Conservation (phyloP, 2,329 filamentous ascomycete species). For the Sporothrix globosa region DNA sequence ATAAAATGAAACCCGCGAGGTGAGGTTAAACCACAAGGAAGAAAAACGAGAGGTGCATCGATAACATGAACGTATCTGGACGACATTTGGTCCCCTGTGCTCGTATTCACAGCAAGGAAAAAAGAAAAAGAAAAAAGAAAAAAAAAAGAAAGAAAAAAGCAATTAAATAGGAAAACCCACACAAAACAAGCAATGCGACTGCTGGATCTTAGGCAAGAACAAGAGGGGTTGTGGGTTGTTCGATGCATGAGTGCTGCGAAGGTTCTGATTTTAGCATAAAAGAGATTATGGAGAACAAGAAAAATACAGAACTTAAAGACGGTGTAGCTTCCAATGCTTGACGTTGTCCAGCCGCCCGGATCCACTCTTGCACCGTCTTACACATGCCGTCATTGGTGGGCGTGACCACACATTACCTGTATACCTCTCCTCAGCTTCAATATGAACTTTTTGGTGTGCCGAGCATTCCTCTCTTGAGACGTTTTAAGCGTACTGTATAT, state of each 20-base stretch:
- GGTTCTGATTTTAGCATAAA: too few species aligned
- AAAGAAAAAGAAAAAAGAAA: neutral
- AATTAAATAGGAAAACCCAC: neutral
- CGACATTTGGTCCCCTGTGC: too few species aligned
- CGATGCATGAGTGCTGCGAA: too few species aligned
- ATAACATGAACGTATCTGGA: neutral
- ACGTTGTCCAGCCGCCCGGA: too few species aligned
- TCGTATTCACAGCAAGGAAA: too few species aligned
- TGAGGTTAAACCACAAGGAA: too few species aligned
- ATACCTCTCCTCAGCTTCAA: slow-evolving; percentile 8
- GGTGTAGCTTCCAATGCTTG: too few species aligned
- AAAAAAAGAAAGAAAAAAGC: neutral
- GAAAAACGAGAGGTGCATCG: neutral
- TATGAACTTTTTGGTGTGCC: neutral
- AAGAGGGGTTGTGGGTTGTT: neutral
- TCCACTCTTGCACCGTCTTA: neutral
- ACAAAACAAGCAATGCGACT: neutral
- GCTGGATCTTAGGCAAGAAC: neutral
- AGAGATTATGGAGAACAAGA: too few species aligned
- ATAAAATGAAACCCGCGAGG: too few species aligned
- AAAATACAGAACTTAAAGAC: too few species aligned
- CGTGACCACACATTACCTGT: neutral
- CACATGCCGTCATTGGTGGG: neutral
- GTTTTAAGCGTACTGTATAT: neutral
- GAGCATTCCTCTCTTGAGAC: too few species aligned